Conservation (phyloP, 768 basidiomycete species). For the Leccinum uliginosum region DNA sequence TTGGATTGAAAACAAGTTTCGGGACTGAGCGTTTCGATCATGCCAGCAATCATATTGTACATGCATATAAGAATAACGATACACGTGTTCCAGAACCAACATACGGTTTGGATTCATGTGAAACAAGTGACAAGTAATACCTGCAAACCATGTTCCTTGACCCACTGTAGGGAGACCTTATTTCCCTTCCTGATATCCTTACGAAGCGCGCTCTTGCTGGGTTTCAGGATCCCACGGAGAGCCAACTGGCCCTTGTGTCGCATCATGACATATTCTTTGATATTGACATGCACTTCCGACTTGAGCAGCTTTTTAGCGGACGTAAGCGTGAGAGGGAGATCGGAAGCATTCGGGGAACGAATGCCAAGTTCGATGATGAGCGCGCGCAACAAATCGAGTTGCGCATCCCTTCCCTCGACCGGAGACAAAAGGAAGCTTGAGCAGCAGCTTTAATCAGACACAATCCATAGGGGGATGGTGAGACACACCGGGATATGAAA, state of each 20-base stretch:
- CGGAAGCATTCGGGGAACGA: conserved; percentile 35
- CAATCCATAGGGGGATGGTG: background rate
- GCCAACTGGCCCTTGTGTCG: conserved; percentile 61
- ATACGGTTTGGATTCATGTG: conserved; percentile 20
- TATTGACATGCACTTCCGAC: conserved; percentile 62
- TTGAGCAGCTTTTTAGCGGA: conserved; percentile 68
- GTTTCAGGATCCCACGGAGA: conserved; percentile 57
- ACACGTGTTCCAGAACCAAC: background rate
- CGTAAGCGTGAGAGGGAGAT: conserved; percentile 56
- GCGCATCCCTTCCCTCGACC: conserved; percentile 12
- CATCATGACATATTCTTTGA: conserved; percentile 66
- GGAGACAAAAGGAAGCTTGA: conserved; percentile 24
- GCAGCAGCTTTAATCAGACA: background rate
- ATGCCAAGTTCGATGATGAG: conserved; percentile 78
- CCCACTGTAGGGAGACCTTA: conserved; percentile 46
- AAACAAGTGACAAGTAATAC: conserved; percentile 58
- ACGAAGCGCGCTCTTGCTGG: conserved; percentile 56
- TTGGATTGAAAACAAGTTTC: background rate
- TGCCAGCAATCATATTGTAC: background rate
- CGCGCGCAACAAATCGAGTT: conserved; percentile 64
- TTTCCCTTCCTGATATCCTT: conserved; percentile 53
- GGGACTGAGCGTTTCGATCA: background rate
- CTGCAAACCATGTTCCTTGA: conserved; percentile 59
- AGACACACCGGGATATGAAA: conserved; percentile 26
- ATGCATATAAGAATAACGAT: background rate